Evolutionary conservation across 2,329 filamentous ascomycete genomes (phyloP), one percentile per base, ranked within the genome.

Genomic region (Aspergillus transmontanensis): DNA sequence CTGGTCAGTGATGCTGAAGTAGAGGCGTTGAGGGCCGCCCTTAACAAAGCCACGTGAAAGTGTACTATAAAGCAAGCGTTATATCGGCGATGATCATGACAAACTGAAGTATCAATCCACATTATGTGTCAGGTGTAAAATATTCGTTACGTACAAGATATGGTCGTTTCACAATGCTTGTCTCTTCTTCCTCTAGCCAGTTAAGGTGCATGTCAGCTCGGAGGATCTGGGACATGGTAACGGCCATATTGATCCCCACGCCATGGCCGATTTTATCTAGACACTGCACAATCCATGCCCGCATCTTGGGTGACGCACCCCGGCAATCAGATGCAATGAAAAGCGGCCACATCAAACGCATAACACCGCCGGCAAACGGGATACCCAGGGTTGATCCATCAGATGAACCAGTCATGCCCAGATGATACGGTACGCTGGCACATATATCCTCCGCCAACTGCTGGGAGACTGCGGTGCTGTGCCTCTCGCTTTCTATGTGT

Each of bases 331-430:
- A 64, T 3, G 66, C 64, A 66, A 69, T 36, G 9, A 69, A 69
- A n/a, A 70, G 60, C 7, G 68, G 68, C 66, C 66, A 69, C 4
- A 60, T 54, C 6, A 67, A 41, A 9, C 67, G 66, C n/a, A 60
- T 3, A 6, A 64, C 39, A 16, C 61, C 61, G 6, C 62, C 64
- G 48, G 51, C 51, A 19, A 55, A 55, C 4, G 51, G 51, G 19
- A 55, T 41, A 12, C 34, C 51, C 32, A 69, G 30, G 12, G 36
- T 53, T 16, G 30, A 28, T 5, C 60, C 50, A 11, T 58, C 67
- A 0, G 64, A 60, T 3, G 45, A 58, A 4, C 32, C 21, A 14
- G 32, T 19, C 12, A 23, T 26, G 5, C 51, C 51, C 21, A 70
- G 67, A 34, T 67, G 61, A 43, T 63, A 69, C 1, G 66, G 64